Percentiles rank a stretch among this genome's conserved stretches.
phyloP scores from a whole-genome alignment of 2,329 filamentous ascomycete species.

The Didymella exigua region DNA sequence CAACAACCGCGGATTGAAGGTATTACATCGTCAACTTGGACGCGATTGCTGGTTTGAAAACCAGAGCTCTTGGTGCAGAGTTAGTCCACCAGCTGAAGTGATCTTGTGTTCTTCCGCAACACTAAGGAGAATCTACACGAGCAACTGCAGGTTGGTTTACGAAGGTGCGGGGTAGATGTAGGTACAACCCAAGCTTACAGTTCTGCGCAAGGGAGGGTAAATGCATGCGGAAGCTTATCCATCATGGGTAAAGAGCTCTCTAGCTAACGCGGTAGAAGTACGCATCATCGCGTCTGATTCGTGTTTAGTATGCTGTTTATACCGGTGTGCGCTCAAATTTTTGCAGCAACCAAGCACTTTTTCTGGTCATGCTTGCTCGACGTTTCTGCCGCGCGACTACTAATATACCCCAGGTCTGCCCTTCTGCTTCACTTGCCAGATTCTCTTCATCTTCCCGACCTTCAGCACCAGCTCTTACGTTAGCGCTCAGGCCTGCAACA shows the following conservation, averaged over 20 bases:
- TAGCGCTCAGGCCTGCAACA: conserved; percentile 11
- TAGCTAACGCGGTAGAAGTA: conserved; percentile 28
- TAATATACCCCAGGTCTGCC: conserved; percentile 29
- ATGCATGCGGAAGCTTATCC: conserved; percentile 24
- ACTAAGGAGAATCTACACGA: background rate
- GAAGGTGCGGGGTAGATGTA: conserved; percentile 11
- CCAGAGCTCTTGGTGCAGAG: background rate
- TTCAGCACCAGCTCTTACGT: conserved; percentile 12
- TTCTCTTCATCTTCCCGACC: conserved; percentile 12
- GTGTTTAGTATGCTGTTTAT: conserved; percentile 31
- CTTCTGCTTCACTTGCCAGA: conserved; percentile 7
- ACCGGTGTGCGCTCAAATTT: conserved; percentile 23
- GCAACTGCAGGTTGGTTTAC: background rate
- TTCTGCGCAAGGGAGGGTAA: conserved; percentile 26
- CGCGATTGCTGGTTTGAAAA: background rate
- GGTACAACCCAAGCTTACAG: background rate
- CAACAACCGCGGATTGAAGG: conserved; percentile 11
- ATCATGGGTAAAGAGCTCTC: conserved; percentile 22
- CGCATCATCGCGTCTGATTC: conserved; percentile 28
- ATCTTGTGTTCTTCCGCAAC: background rate
- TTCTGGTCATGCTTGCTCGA: conserved; percentile 27
- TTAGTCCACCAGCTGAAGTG: background rate
- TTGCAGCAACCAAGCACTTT: conserved; percentile 22
- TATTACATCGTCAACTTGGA: background rate
- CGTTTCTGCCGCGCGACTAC: conserved; percentile 28